phyloP scores from a whole-genome alignment of 176 grass and related monocot genomes.

The Triticum urartu region DNA sequence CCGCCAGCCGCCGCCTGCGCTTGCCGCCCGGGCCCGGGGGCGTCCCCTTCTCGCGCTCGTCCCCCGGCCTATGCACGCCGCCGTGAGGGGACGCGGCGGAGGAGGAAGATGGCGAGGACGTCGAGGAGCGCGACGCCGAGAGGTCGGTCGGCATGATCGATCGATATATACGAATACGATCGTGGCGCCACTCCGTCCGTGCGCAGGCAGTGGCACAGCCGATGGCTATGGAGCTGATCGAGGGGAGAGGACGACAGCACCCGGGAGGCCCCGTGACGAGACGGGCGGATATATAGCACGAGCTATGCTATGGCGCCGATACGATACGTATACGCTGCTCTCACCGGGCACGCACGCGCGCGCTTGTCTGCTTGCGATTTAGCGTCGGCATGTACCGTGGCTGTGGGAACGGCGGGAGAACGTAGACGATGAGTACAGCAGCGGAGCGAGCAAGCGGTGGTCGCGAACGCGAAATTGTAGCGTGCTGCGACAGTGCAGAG shows the following conservation, averaged over 20 bases:
- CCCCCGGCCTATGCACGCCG: neutral
- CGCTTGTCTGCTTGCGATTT: neutral
- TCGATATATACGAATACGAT: no score
- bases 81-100: neutral
- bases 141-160: conserved; percentile 18
- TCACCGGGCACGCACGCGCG: neutral
- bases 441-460: neutral
- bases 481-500: neutral
- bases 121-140: no score
- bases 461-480: neutral
- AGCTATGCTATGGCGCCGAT: neutral
- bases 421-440: neutral
- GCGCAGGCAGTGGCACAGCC: neutral
- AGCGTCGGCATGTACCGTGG: neutral
- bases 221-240: neutral
- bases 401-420: neutral
- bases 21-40: neutral
- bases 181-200: neutral
- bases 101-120: neutral
- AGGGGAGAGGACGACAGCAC: conserved; percentile 1
- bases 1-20: neutral
- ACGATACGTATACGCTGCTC: neutral
- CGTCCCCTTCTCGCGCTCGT: neutral
- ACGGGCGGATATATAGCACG: neutral
- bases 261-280: neutral